These are phyloP conservation scores for Kuraishia molischiana DNA, from an alignment of 805 yeast species.

Conservation along the genomic window DNA sequence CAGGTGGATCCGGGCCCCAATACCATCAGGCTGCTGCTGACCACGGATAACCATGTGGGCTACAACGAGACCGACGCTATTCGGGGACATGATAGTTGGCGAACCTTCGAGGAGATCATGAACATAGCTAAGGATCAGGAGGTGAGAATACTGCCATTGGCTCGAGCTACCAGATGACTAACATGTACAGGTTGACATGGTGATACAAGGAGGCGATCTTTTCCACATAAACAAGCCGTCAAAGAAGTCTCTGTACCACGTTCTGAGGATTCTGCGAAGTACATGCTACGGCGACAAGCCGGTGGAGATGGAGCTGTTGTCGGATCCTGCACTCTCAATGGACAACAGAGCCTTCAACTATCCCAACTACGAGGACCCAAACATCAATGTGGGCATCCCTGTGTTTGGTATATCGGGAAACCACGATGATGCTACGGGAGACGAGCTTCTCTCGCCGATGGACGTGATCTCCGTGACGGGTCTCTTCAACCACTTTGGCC, in stretches of 20 bases:
- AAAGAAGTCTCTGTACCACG: conserved; percentile 78
- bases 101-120: conserved; percentile 78
- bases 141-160: conserved; percentile 20
- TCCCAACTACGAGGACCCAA: conserved; percentile 86
- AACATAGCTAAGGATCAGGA: conserved; percentile 56
- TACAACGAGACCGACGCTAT: conserved; percentile 84
- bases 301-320: conserved; percentile 70
- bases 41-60: conserved; percentile 97
- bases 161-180: not conserved
- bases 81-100: conserved; percentile 84
- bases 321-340: conserved; percentile 63
- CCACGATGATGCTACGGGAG: conserved; percentile 95
- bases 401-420: conserved; percentile 91
- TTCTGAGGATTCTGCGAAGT: conserved; percentile 57
- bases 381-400: conserved; percentile 81
- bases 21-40: conserved; percentile 68
- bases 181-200: conserved; percentile 49
- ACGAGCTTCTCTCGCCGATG: conserved; percentile 70
- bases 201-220: conserved; percentile 86
- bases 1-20: conserved; percentile 41
- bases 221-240: conserved; percentile 88
- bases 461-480: conserved; percentile 80
- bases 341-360: conserved; percentile 51
- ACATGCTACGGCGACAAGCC: conserved; percentile 83
- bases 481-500: conserved; percentile 82